Evolutionary conservation across 2,329 filamentous ascomycete species (phyloP).

Genomic region (Cadophora gregata): DNA sequence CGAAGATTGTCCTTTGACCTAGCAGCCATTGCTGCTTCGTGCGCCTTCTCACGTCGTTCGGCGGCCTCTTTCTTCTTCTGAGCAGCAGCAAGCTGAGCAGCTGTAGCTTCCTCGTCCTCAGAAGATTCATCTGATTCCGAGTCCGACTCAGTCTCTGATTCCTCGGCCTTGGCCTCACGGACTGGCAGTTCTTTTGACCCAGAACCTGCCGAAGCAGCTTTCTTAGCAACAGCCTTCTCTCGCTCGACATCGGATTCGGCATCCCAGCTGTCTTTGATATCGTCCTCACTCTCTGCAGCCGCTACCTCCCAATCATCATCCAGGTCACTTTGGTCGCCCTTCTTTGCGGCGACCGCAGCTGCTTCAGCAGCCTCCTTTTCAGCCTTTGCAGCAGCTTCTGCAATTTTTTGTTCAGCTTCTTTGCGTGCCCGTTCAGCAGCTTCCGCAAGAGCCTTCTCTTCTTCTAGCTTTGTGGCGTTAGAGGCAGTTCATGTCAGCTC

Average conservation of each 20-base stretch:
- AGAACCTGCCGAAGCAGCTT: constrained; percentile 34
- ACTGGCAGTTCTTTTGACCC: constrained; percentile 35
- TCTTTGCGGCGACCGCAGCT: constrained; percentile 58
- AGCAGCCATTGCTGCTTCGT: constrained; percentile 89
- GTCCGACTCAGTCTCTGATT: constrained; percentile 67
- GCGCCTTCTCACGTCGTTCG: constrained; percentile 84
- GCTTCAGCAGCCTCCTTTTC: constrained; percentile 63
- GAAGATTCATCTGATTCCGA: constrained; percentile 64
- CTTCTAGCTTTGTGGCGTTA: constrained; percentile 60
- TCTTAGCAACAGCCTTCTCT: constrained; percentile 48
- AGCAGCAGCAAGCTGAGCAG: constrained; percentile 73
- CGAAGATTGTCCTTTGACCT: constrained; percentile 93
- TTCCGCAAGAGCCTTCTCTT: constrained; percentile 79
- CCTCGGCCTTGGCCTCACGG: constrained; percentile 40
- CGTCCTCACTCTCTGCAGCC: constrained; percentile 75
- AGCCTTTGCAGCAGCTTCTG: constrained; percentile 66
- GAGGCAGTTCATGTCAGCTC: constrained; percentile 8
- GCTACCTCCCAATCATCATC: constrained; percentile 91
- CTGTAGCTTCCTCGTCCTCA: constrained; percentile 77
- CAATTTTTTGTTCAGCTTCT: constrained; percentile 71
- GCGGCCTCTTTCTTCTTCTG: constrained; percentile 88
- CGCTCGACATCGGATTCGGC: constrained; percentile 76
- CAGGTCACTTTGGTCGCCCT: constrained; percentile 63
- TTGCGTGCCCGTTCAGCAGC: constrained; percentile 73
- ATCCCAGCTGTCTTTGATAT: constrained; percentile 95